Percentiles rank a stretch among this genome's conserved stretches.
phyloP scores from a whole-genome alignment of 1,284 basidiomycete genomes.

The Mrakiaceae sp. region DNA sequence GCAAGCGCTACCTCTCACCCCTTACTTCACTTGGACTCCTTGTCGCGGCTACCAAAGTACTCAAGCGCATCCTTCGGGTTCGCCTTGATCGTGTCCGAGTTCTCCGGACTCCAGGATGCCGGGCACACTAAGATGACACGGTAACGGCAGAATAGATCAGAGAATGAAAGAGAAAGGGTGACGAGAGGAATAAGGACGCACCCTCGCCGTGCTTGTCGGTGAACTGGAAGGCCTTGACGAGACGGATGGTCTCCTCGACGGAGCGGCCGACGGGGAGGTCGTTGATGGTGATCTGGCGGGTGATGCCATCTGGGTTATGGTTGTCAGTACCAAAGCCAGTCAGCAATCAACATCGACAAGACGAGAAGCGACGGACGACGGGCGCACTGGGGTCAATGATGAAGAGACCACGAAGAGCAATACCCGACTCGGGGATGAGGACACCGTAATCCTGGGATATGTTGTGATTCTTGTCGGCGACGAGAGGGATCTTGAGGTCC shows the following conservation, averaged over 20 bases:
- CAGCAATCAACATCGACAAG: neutral
- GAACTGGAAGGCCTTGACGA: slow-evolving; percentile 60
- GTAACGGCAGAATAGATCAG: slow-evolving; percentile 52
- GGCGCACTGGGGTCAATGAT: slow-evolving; percentile 62
- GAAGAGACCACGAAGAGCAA: slow-evolving; percentile 76
- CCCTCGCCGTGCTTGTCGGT: slow-evolving; percentile 68
- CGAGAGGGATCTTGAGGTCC: slow-evolving; percentile 63
- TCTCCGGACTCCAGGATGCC: neutral
- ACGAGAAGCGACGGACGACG: slow-evolving; percentile 26
- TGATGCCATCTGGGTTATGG: slow-evolving; percentile 40
- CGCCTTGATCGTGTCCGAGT: slow-evolving; percentile 4
- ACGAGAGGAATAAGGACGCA: slow-evolving; percentile 25
- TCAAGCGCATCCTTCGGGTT: slow-evolving; percentile 1
- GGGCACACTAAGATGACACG: too few species aligned
- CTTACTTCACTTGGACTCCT: too few species aligned
- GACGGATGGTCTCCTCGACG: slow-evolving; percentile 76
- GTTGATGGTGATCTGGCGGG: slow-evolving; percentile 70
- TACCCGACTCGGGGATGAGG: slow-evolving; percentile 69
- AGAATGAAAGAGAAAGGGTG: neutral
- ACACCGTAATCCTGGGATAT: slow-evolving; percentile 60
- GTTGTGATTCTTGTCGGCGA: slow-evolving; percentile 35
- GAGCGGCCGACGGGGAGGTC: slow-evolving; percentile 79
- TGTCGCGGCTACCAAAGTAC: neutral
- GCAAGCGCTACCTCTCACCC: too few species aligned
- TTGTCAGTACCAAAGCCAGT: neutral